A percentile compares a stretch with the other conserved stretches of the same genome.
phyloP scores from a whole-genome alignment of 2,329 filamentous ascomycete genomes.

The Didymella glomerata region DNA sequence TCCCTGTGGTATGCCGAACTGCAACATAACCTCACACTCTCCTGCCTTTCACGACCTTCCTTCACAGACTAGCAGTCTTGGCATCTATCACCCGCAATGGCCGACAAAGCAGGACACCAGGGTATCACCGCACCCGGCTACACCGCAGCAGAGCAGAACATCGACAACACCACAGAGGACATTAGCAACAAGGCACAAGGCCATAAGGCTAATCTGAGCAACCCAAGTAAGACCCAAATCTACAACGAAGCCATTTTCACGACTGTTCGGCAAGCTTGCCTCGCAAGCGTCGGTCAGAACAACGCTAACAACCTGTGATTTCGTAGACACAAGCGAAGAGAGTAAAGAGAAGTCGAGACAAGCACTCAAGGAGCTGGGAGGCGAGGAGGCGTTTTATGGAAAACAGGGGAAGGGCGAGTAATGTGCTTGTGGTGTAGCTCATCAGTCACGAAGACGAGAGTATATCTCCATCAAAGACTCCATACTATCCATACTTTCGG shows the following conservation, averaged over 20 bases:
- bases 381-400: slow-evolving; percentile 56
- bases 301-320: background rate
- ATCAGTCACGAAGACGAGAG: background rate
- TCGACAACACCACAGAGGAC: slow-evolving; percentile 28
- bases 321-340: slow-evolving; percentile 23
- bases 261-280: no score
- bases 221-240: slow-evolving; percentile 51
- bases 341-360: slow-evolving; percentile 58
- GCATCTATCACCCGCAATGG: slow-evolving; percentile 5
- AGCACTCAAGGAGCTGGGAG: slow-evolving; percentile 55
- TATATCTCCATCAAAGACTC: no score
- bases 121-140: slow-evolving; percentile 22
- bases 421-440: background rate
- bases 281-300: no score
- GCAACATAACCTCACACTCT: no score
- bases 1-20: no score
- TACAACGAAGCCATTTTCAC: no score
- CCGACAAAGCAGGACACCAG: slow-evolving; percentile 19
- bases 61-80: no score
- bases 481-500: no score
- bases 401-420: slow-evolving; percentile 54
- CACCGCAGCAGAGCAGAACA: slow-evolving; percentile 22
- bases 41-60: no score
- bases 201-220: slow-evolving; percentile 60
- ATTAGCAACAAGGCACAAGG: slow-evolving; percentile 36